Conservation (phyloP, 208 protist species). For the Balamuthia mandrillaris region DNA sequence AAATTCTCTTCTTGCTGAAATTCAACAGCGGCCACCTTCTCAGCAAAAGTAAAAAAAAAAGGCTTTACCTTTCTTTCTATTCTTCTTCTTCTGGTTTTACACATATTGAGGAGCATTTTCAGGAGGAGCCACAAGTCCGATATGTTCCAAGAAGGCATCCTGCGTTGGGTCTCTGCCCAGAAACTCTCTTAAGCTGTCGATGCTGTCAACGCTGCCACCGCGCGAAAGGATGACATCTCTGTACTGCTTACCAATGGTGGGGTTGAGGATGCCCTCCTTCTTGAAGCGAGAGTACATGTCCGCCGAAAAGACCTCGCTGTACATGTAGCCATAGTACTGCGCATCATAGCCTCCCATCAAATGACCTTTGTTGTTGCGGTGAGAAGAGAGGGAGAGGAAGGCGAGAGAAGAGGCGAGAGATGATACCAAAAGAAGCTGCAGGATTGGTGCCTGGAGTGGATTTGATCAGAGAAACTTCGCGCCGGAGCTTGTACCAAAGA, state of each 20-base stretch:
- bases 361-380: slow-evolving; percentile 60
- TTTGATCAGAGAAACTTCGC: slow-evolving; percentile 22
- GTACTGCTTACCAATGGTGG: slow-evolving; percentile 6
- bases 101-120: too few species aligned
- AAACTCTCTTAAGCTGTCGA: slow-evolving; percentile 45
- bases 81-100: too few species aligned
- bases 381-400: too few species aligned
- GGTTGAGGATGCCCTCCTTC: slow-evolving; percentile 48
- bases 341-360: slow-evolving; percentile 67
- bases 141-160: slow-evolving; percentile 51
- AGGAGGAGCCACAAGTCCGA: too few species aligned
- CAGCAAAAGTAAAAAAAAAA: too few species aligned
- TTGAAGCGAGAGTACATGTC: slow-evolving; percentile 67
- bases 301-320: slow-evolving; percentile 59
- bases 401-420: too few species aligned
- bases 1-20: too few species aligned
- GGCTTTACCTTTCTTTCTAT: too few species aligned
- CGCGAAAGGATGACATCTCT: slow-evolving; percentile 32
- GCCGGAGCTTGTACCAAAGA: slow-evolving; percentile 24
- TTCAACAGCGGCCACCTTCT: too few species aligned
- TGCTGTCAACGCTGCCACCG: slow-evolving; percentile 46
- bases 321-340: slow-evolving; percentile 76
- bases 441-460: not conserved
- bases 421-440: slow-evolving; percentile 41
- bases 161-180: slow-evolving; percentile 53